A percentile compares a stretch with the other conserved stretches of the same genome.
These are phyloP conservation scores for Lentinus polychrous DNA, from an alignment of 1,284 basidiomycete genomes.

Conservation along the genomic window DNA sequence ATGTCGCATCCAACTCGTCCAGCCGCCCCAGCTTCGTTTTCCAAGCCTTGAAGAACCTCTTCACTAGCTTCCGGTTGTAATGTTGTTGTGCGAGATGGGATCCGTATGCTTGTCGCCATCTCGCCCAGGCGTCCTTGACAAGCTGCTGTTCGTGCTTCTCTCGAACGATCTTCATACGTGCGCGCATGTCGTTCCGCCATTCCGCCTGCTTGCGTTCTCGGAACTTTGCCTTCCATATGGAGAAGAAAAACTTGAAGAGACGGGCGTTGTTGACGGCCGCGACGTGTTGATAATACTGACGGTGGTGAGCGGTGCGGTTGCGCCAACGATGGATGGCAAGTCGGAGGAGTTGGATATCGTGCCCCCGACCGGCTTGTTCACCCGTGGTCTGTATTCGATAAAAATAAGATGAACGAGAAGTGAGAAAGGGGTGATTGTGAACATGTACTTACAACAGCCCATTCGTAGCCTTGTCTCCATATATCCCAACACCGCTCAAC, in stretches of 20 bases:
- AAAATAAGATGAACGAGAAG: slow-evolving; percentile 11
- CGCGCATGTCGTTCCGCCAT: slow-evolving; percentile 64
- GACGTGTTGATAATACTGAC: slow-evolving; percentile 34
- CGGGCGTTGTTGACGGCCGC: slow-evolving; percentile 35
- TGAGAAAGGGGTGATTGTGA: slow-evolving; percentile 7
- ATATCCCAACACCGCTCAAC: slow-evolving; percentile 63
- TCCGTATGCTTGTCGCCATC: slow-evolving; percentile 54
- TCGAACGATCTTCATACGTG: slow-evolving; percentile 54
- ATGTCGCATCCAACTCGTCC: slow-evolving; percentile 38
- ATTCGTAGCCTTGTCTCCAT: slow-evolving; percentile 61
- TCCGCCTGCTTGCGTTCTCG: slow-evolving; percentile 44
- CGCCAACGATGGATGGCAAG: slow-evolving; percentile 54
- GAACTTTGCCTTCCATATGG: slow-evolving; percentile 42
- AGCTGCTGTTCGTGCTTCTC: slow-evolving; percentile 44
- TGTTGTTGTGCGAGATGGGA: slow-evolving; percentile 42
- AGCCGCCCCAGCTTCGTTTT: slow-evolving; percentile 33
- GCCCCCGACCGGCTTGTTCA: slow-evolving; percentile 49
- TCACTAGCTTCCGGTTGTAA: slow-evolving; percentile 35
- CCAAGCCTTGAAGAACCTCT: slow-evolving; percentile 45
- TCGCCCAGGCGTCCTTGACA: slow-evolving; percentile 47
- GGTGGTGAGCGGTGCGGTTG: slow-evolving; percentile 28
- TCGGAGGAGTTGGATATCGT: slow-evolving; percentile 53
- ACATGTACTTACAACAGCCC: slow-evolving; percentile 54
- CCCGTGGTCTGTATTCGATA: slow-evolving; percentile 44
- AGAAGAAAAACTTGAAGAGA: slow-evolving; percentile 33